Percentiles rank a stretch among this genome's conserved stretches.
Conservation (phyloP, 208 protist genomes). For the Leishmania braziliensis region DNA sequence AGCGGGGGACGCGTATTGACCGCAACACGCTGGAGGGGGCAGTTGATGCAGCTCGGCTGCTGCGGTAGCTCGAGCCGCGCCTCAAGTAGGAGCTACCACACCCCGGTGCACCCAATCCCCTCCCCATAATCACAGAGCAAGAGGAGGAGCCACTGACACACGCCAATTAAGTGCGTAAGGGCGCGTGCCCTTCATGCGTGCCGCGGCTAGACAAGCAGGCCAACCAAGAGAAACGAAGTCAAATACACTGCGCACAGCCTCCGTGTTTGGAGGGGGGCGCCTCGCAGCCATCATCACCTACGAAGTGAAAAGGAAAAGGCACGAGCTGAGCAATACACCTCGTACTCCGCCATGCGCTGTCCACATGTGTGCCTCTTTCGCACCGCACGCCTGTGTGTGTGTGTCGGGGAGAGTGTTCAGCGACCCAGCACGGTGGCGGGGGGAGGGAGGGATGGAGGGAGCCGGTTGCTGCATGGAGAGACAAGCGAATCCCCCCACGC, state of each 20-base stretch:
- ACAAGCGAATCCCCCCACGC: too few relatives aligned
- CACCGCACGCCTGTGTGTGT: not conserved
- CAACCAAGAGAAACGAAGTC: too few relatives aligned
- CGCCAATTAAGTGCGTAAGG: not conserved
- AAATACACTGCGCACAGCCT: too few relatives aligned
- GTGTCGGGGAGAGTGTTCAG: not conserved
- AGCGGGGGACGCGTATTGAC: constrained; percentile 85
- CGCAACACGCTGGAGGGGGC: constrained; percentile 87
- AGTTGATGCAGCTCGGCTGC: constrained; percentile 53
- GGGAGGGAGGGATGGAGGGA: too few relatives aligned
- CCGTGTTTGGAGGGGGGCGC: too few relatives aligned
- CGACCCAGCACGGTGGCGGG: not conserved
- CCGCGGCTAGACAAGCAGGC: not conserved
- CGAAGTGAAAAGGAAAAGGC: not conserved
- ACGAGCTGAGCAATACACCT: not conserved
- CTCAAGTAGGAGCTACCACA: not conserved
- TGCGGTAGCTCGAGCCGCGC: constrained; percentile 11
- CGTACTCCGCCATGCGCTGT: not conserved
- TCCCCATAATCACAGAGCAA: not conserved
- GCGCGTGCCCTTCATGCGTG: not conserved
- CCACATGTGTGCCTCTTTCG: not conserved
- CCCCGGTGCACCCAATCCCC: not conserved
- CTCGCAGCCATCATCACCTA: not conserved
- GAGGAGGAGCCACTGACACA: not conserved
- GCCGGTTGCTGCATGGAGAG: not conserved